Evolutionary conservation across 2,329 filamentous ascomycete genomes (phyloP).

Genomic region (Hypocrella siamensis): DNA sequence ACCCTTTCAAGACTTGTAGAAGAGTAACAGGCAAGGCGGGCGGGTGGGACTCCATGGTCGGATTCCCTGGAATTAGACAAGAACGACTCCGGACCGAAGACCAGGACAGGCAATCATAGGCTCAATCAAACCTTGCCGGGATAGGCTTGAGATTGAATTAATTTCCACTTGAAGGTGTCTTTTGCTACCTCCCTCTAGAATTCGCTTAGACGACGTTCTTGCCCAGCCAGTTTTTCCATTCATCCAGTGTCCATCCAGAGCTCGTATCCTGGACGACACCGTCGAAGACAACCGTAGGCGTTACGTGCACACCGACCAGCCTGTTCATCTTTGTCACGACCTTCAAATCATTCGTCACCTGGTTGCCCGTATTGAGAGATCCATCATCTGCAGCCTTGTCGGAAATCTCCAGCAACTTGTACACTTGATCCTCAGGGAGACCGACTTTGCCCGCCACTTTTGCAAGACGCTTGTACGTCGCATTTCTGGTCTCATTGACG

Average conservation of each 20-base stretch:
- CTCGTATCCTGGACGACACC: conserved; percentile 71
- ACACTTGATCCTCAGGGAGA: conserved; percentile 55
- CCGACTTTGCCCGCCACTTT: conserved; percentile 55
- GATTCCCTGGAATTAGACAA: too few relatives aligned
- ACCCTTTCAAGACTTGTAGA: too few relatives aligned
- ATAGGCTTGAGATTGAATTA: too few relatives aligned
- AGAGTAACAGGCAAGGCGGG: too few relatives aligned
- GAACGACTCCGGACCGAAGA: too few relatives aligned
- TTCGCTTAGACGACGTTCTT: conserved; percentile 26
- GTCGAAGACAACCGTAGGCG: conserved; percentile 79
- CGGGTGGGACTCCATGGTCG: too few relatives aligned
- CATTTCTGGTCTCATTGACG: conserved; percentile 70
- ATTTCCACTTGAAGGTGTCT: too few relatives aligned
- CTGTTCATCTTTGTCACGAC: conserved; percentile 66
- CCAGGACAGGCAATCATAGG: too few relatives aligned
- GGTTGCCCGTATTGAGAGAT: conserved; percentile 62
- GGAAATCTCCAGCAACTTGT: conserved; percentile 50
- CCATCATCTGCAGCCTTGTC: conserved; percentile 53
- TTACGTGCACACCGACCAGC: conserved; percentile 73
- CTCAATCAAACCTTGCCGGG: too few relatives aligned
- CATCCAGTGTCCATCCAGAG: conserved; percentile 59
- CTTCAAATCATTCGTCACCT: conserved; percentile 75
- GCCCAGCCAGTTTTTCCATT: conserved; percentile 75
- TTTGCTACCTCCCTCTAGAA: neutral
- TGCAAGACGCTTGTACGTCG: conserved; percentile 67